Evolutionary conservation across 495 filamentous ascomycete genomes (phyloP).

Genomic region (Lasiosphaeris hirsuta): DNA sequence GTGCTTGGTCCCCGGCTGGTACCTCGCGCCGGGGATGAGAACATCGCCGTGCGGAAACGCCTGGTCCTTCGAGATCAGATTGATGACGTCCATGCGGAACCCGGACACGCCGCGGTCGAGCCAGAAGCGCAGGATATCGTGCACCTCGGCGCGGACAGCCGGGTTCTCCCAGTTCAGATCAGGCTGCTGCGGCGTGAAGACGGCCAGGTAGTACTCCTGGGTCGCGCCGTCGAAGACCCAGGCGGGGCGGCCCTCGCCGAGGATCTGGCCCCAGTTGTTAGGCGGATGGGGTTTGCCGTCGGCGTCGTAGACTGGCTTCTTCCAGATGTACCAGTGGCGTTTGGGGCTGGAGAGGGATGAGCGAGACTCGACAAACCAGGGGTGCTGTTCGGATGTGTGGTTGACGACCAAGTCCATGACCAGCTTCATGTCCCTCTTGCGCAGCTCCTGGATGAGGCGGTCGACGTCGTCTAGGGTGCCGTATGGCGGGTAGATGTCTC

Average conservation of each 20-base stretch:
- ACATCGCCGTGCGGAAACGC: slow-evolving; percentile 57
- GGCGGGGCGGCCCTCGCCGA: slow-evolving; percentile 40
- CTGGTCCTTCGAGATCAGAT: slow-evolving; percentile 60
- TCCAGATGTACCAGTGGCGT: slow-evolving; percentile 69
- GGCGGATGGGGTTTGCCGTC: slow-evolving; percentile 57
- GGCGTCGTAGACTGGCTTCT: slow-evolving; percentile 48
- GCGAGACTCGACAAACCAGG: slow-evolving; percentile 64
- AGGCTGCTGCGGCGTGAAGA: slow-evolving; percentile 59
- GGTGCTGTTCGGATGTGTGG: slow-evolving; percentile 65
- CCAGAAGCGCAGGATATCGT: slow-evolving; percentile 64
- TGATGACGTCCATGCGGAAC: slow-evolving; percentile 67
- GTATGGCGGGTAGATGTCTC: slow-evolving; percentile 57
- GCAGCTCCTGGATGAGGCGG: slow-evolving; percentile 52
- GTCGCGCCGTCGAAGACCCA: slow-evolving; percentile 61
- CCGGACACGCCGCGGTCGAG: slow-evolving; percentile 60
- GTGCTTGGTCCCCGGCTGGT: slow-evolving; percentile 44
- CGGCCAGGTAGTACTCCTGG: slow-evolving; percentile 64
- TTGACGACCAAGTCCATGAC: slow-evolving; percentile 72
- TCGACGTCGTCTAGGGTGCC: slow-evolving; percentile 64
- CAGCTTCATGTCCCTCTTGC: slow-evolving; percentile 59
- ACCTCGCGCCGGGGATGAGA: slow-evolving; percentile 29
- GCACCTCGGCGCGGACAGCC: slow-evolving; percentile 56
- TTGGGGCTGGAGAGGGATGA: slow-evolving; percentile 55
- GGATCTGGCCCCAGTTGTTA: slow-evolving; percentile 59
- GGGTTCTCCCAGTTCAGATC: slow-evolving; percentile 70